A percentile compares a stretch with the other conserved stretches of the same genome.
Evolutionary conservation across 2,329 filamentous ascomycete species (phyloP).

Genomic region (Cadophora luteo-olivacea): DNA sequence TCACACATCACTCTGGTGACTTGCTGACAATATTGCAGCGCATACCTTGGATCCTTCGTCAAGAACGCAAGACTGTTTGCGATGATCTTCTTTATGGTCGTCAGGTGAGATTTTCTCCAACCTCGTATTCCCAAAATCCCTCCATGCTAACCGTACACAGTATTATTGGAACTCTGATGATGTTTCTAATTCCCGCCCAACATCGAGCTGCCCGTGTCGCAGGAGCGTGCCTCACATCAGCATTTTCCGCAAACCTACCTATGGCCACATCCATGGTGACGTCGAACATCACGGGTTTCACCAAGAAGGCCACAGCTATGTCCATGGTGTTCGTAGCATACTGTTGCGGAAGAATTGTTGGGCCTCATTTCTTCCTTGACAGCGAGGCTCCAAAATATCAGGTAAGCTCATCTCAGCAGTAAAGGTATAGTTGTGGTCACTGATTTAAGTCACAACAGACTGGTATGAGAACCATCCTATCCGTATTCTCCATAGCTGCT

Average conservation of each 20-base stretch:
- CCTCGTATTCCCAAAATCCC: too few relatives aligned
- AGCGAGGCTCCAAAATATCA: slow-evolving; percentile 4
- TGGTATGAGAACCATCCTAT: neutral
- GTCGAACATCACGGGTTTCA: slow-evolving; percentile 2
- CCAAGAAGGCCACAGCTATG: neutral
- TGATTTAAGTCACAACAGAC: neutral
- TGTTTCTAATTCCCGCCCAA: slow-evolving; percentile 2
- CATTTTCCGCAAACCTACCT: neutral
- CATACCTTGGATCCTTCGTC: slow-evolving; percentile 4
- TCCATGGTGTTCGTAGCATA: slow-evolving; percentile 6
- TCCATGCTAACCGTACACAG: neutral
- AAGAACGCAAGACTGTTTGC: slow-evolving; percentile 10
- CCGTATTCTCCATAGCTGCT: neutral
- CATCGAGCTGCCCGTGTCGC: neutral
- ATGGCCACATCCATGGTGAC: slow-evolving; percentile 11
- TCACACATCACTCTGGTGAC: neutral
- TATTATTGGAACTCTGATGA: slow-evolving; percentile 10
- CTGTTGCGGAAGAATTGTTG: neutral
- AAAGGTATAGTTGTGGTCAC: neutral
- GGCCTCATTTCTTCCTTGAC: neutral
- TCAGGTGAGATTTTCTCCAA: neutral
- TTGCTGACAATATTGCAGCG: neutral
- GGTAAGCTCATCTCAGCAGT: neutral
- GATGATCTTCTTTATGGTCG: slow-evolving; percentile 8
- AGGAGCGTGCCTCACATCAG: slow-evolving; percentile 5